Evolutionary conservation across 2,329 filamentous ascomycete species (phyloP), one percentile per base, ranked within the genome.

Genomic region (Hymenoscyphus linearis): DNA sequence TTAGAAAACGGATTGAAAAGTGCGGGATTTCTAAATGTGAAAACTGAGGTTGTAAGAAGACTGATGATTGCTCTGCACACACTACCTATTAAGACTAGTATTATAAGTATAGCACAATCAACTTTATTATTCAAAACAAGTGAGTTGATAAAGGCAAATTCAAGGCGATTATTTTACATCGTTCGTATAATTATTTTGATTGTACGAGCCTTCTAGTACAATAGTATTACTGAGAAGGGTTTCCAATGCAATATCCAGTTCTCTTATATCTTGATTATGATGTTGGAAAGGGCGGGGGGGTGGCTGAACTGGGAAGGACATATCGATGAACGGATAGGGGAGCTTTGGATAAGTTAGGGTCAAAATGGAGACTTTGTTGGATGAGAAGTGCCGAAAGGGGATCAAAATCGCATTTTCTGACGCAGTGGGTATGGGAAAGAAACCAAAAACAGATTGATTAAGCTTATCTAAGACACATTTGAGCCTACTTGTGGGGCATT

Each of bases 341-440:
- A 44, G 55, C 18, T 61, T 50, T 61, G 37, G 47, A 13, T 9
- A 61, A 40, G 52, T 62, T 4, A 62, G 36, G 22, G 22, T 40
- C 27, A 37, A 62, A 25, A 59, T 58, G 57, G 60, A 55, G 60
- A 50, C 52, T 12, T 54, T 61, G 25, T 47, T 58, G 31, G 55
- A 61, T 22, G 47, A 31, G 13, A 34, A 22, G 13, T 61, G 54
- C 54, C 31, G 36, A 13, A 55, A 35, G 31, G 59, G 59, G 25
- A 44, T 13, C 1, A 61, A 22, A 13, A 61, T 61, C 25, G 55
- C 59, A 10, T 35, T 61, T 13, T 57, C 47, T 10, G 59, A 47
- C n/a, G 59, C 25, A 9, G 35, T 61, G 47, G 59, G 34, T n/a
- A 55, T 61, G 13, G 59, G 26, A 12, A 25, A 52, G 18, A 62